A percentile compares a stretch with the other conserved stretches of the same genome.
Evolutionary conservation across 352 stramenopile species (phyloP).

Genomic region (Phytophthora pisi): DNA sequence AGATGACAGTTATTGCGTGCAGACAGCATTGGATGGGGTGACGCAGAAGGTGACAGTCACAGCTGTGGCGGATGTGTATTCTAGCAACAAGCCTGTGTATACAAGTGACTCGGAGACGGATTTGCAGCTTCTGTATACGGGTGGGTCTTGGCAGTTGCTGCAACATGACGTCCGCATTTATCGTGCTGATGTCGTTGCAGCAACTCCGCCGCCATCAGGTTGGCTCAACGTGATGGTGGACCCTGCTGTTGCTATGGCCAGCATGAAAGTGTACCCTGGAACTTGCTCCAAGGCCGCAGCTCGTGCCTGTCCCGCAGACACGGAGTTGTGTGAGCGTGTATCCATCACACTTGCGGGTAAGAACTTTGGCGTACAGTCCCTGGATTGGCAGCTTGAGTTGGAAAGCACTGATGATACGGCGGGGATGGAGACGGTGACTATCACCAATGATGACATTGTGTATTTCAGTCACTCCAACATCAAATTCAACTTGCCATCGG

Average conservation of each 20-base stretch:
- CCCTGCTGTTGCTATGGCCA: slow-evolving; percentile 12
- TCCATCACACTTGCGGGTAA: slow-evolving; percentile 50
- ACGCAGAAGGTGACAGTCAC: slow-evolving; percentile 37
- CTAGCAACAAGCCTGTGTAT: slow-evolving; percentile 51
- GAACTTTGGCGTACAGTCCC: slow-evolving; percentile 54
- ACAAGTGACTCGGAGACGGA: slow-evolving; percentile 9
- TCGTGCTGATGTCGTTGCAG: slow-evolving; percentile 23
- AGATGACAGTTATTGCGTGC: slow-evolving; percentile 41
- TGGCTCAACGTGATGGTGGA: slow-evolving; percentile 39
- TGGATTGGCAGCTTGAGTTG: slow-evolving; percentile 54
- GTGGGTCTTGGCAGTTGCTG: slow-evolving; percentile 45
- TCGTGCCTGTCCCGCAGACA: slow-evolving; percentile 42
- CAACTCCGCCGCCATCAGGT: slow-evolving; percentile 34
- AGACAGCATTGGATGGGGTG: slow-evolving; percentile 25
- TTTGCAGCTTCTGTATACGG: slow-evolving; percentile 40
- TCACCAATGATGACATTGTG: slow-evolving; percentile 46
- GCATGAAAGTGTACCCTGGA: slow-evolving; percentile 47
- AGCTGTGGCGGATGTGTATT: slow-evolving; percentile 40
- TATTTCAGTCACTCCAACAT: slow-evolving; percentile 69
- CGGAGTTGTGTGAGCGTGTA: slow-evolving; percentile 54
- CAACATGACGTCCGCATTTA: slow-evolving; percentile 34
- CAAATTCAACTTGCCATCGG: slow-evolving; percentile 56
- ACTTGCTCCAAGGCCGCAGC: slow-evolving; percentile 34
- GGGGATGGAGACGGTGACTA: slow-evolving; percentile 32
- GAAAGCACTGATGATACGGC: slow-evolving; percentile 13